A percentile compares a stretch with the other conserved stretches of the same genome.
These are phyloP conservation scores for Pseudogymnoascus sp. DNA, from an alignment of 2,329 filamentous ascomycete species.

Conservation along the genomic window DNA sequence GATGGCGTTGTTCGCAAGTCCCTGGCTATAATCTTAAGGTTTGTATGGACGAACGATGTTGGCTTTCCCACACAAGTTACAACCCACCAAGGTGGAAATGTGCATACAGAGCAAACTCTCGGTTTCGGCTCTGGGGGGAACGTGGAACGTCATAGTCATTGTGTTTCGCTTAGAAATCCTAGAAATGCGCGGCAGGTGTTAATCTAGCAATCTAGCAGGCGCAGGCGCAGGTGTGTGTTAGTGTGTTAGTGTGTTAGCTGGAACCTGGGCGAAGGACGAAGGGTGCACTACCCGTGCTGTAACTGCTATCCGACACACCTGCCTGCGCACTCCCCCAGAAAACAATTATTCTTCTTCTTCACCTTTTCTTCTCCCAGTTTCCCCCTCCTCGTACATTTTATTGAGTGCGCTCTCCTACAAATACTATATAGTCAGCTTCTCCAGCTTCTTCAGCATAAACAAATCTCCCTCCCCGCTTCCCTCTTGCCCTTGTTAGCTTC, in stretches of 20 bases:
- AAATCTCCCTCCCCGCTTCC: neutral
- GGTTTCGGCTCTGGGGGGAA: conserved; percentile 14
- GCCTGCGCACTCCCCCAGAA: neutral
- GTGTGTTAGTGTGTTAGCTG: neutral
- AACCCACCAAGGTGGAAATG: conserved; percentile 11
- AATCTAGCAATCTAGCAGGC: no score
- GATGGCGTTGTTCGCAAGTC: neutral
- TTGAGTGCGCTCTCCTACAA: neutral
- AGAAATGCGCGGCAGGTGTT: neutral
- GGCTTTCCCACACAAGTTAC: neutral
- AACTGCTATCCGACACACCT: neutral
- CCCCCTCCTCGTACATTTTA: conserved; percentile 6
- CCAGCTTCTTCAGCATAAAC: neutral
- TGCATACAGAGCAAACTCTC: conserved; percentile 10
- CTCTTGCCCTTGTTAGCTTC: neutral
- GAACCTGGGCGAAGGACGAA: neutral
- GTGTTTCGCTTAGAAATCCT: conserved; percentile 1
- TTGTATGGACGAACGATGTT: neutral
- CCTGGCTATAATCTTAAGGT: neutral
- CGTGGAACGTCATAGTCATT: neutral
- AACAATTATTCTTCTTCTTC: neutral
- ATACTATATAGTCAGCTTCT: conserved; percentile 1
- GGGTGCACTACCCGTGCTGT: no score
- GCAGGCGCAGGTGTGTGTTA: no score
- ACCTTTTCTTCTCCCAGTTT: conserved; percentile 10